A percentile compares a stretch with the other conserved stretches of the same genome.
Conservation (phyloP, 305 asterid species). For the Fraxinus platypoda region DNA sequence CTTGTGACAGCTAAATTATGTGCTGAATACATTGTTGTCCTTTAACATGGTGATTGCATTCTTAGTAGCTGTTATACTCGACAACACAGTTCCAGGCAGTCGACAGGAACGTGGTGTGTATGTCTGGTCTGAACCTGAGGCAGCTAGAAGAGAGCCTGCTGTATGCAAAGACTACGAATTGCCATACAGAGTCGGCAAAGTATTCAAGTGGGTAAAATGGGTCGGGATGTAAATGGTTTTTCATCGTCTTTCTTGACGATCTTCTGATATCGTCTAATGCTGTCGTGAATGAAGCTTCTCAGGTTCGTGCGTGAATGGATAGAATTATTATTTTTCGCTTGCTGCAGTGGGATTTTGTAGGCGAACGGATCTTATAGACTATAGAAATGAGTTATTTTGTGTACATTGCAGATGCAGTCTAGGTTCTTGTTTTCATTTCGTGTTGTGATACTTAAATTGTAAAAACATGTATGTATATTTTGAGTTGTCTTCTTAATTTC, state of each 20-base stretch:
- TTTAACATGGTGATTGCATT: conserved; percentile 95
- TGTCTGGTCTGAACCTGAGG: conserved; percentile 85
- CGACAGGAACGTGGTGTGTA: conserved; percentile 93
- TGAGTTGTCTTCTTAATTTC: background rate
- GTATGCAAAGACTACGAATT: conserved; percentile 77
- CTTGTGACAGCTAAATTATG: conserved; percentile 72
- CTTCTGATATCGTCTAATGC: background rate
- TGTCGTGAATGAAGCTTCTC: conserved; percentile 1
- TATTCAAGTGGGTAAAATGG: conserved; percentile 98
- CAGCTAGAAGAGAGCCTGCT: conserved; percentile 91
- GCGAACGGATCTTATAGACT: conserved; percentile 30
- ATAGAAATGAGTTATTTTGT: conserved; percentile 39
- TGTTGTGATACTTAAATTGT: conserved; percentile 38
- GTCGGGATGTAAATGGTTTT: conserved; percentile 61
- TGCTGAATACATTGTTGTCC: conserved; percentile 75
- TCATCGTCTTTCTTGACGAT: background rate
- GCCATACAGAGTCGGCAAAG: conserved; percentile 77
- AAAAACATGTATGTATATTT: conserved; percentile 32
- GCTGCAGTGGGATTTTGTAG: conserved; percentile 23
- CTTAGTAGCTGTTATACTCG: conserved; percentile 76
- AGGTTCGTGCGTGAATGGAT: conserved; percentile 11
- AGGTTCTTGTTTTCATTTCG: background rate
- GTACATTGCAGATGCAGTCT: conserved; percentile 48
- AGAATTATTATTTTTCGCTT: background rate
- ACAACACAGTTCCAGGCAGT: conserved; percentile 96